phyloP scores from a whole-genome alignment of 192 early-diverging fungal species.

The Linnemannia elongata region DNA sequence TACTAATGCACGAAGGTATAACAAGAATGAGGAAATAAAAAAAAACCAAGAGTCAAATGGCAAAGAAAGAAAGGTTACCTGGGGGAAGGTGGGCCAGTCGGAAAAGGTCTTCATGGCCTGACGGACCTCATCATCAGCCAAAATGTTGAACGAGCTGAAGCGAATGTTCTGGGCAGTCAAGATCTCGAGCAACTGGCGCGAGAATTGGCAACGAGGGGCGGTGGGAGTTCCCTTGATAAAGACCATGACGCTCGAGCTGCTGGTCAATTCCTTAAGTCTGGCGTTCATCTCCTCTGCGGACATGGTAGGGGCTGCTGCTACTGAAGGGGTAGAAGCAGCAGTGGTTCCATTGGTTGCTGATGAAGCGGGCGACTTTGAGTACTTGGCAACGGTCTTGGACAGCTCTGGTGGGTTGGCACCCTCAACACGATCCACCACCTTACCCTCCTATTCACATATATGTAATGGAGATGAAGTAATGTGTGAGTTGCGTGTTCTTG shows the following conservation, averaged over 20 bases:
- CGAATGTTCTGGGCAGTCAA: conserved; percentile 81
- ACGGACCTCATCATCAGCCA: conserved; percentile 93
- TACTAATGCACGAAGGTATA: conserved; percentile 58
- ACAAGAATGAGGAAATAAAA: conserved; percentile 88
- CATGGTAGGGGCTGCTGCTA: conserved; percentile 38
- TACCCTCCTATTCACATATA: conserved; percentile 63
- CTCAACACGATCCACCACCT: conserved; percentile 82
- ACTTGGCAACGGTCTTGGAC: conserved; percentile 77
- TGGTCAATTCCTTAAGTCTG: conserved; percentile 76
- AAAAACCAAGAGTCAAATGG: background rate
- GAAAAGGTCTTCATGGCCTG: conserved; percentile 85
- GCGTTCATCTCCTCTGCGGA: conserved; percentile 71
- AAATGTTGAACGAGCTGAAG: conserved; percentile 92
- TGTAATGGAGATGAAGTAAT: background rate
- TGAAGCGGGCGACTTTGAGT: conserved; percentile 45
- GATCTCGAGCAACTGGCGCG: conserved; percentile 83
- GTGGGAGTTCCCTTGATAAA: conserved; percentile 85
- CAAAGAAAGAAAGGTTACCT: conserved; percentile 54
- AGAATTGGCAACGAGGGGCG: conserved; percentile 94
- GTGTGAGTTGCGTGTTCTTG: background rate
- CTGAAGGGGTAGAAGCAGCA: conserved; percentile 52
- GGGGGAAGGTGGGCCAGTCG: conserved; percentile 97
- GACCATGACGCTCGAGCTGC: conserved; percentile 86
- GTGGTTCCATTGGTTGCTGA: conserved; percentile 19
- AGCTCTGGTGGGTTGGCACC: conserved; percentile 91